A percentile compares a stretch with the other conserved stretches of the same genome.
These are phyloP conservation scores for Tulasnella calospora DNA, from an alignment of 768 basidiomycete genomes.

Conservation along the genomic window DNA sequence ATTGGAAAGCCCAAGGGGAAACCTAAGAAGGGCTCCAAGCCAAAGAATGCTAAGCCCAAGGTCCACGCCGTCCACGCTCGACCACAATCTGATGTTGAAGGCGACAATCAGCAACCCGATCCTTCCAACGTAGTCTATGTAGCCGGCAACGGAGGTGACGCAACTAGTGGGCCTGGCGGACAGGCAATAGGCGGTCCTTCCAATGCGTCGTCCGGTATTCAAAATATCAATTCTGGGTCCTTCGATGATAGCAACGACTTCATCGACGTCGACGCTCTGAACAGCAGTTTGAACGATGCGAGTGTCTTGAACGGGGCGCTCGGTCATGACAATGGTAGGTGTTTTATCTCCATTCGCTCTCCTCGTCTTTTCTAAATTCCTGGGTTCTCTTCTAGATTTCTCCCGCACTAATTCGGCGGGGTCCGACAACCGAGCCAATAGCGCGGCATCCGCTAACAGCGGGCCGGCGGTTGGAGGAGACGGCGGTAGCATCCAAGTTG, in stretches of 20 bases:
- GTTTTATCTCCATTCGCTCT: not conserved
- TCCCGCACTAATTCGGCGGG: not conserved
- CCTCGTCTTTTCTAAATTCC: not conserved
- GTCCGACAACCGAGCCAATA: constrained; percentile 6
- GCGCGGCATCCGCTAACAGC: constrained; percentile 11
- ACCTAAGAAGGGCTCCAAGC: not conserved
- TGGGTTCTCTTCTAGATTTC: not conserved
- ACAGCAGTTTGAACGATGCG: constrained; percentile 2
- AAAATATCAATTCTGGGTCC: not conserved
- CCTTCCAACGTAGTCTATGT: not conserved
- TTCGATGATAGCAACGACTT: not conserved
- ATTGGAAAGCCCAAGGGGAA: not conserved
- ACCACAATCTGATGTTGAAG: not conserved
- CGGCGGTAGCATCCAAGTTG: constrained; percentile 17
- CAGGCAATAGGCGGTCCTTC: not conserved
- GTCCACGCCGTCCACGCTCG: not conserved
- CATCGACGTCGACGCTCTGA: constrained; percentile 2
- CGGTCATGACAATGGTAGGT: constrained; percentile 7
- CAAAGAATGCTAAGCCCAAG: not conserved
- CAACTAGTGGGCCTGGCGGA: constrained; percentile 6
- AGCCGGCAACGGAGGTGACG: constrained; percentile 21
- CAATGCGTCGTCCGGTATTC: not conserved
- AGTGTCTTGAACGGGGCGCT: constrained; percentile 1
- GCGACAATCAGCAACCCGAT: not conserved
- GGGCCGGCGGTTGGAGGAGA: constrained; percentile 12